phyloP scores from a whole-genome alignment of 2,329 filamentous ascomycete species.

The Ceratocystis ficicola region DNA sequence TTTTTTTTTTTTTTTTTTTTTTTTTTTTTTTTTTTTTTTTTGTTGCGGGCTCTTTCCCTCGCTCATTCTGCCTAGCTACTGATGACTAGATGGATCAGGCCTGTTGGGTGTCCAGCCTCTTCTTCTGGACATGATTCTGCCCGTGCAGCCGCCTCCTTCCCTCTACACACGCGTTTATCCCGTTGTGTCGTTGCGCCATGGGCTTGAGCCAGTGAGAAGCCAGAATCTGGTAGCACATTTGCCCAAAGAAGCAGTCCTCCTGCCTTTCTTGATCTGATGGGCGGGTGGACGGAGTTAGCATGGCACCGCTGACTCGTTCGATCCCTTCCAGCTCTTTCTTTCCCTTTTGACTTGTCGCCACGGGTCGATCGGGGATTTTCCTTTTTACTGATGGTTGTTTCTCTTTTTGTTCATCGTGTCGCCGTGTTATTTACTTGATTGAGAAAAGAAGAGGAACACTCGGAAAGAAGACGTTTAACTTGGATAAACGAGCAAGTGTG shows the following conservation, averaged over 20 bases:
- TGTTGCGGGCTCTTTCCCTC: not conserved
- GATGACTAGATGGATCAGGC: too few relatives aligned
- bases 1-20: not conserved
- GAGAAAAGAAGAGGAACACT: conserved; percentile 6
- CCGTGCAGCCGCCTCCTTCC: not conserved
- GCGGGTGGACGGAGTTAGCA: not conserved
- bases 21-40: not conserved
- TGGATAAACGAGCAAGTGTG: not conserved
- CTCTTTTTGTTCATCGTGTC: not conserved
- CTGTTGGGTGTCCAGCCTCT: too few relatives aligned
- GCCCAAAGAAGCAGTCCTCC: conserved; percentile 1
- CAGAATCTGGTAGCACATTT: not conserved
- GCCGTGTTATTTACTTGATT: not conserved
- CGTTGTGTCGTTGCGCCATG: not conserved
- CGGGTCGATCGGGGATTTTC: not conserved
- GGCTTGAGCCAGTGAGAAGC: conserved; percentile 8
- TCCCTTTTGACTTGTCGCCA: not conserved
- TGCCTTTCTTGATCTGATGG: not conserved
- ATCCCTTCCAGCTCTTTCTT: not conserved
- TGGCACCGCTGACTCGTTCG: not conserved
- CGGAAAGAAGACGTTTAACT: not conserved
- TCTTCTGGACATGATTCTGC: not conserved
- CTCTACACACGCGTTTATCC: not conserved
- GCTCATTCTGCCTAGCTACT: not conserved
- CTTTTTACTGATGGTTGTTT: not conserved